Conservation (phyloP, 2,329 filamentous ascomycete species). For the Monascus ruber region DNA sequence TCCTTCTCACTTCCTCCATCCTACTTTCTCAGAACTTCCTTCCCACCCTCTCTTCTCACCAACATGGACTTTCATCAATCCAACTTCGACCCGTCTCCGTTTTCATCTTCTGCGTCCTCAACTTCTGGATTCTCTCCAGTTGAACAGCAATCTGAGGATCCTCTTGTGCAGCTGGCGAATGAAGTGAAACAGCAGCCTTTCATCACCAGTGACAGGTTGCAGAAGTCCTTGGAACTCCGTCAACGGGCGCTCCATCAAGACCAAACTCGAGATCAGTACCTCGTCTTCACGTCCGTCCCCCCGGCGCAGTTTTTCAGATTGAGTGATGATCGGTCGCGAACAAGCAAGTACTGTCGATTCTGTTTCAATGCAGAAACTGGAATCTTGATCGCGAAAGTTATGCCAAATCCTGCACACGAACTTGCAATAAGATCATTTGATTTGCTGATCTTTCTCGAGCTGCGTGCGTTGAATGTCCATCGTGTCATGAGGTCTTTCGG, state of each 20-base stretch:
- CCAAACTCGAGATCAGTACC: constrained; percentile 9
- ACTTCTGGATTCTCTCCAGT: too few relatives aligned
- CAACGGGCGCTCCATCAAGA: constrained; percentile 7
- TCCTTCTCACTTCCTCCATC: too few relatives aligned
- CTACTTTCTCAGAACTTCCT: too few relatives aligned
- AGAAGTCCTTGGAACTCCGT: constrained; percentile 5
- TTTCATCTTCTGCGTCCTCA: too few relatives aligned
- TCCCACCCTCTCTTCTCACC: too few relatives aligned
- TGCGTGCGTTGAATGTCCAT: constrained; percentile 6
- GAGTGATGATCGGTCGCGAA: constrained; percentile 8
- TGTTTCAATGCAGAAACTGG: constrained; percentile 8
- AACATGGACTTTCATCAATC: too few relatives aligned
- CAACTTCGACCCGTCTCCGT: too few relatives aligned
- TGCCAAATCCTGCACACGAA: constrained; percentile 6
- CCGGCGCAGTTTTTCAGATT: constrained; percentile 5
- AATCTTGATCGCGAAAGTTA: constrained; percentile 9
- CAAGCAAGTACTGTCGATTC: constrained; percentile 10
- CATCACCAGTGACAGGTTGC: too few relatives aligned
- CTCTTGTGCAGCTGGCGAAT: too few relatives aligned
- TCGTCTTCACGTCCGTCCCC: constrained; percentile 9
- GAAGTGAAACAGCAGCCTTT: too few relatives aligned
- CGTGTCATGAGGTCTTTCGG: constrained; percentile 5
- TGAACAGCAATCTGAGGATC: too few relatives aligned
- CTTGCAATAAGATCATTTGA: constrained; percentile 7
- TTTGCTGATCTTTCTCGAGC: constrained; percentile 5